A percentile compares a stretch with the other conserved stretches of the same genome.
These are phyloP conservation scores for Camelina sativa DNA, from an alignment of 345 rosid species.

Conservation along the genomic window DNA sequence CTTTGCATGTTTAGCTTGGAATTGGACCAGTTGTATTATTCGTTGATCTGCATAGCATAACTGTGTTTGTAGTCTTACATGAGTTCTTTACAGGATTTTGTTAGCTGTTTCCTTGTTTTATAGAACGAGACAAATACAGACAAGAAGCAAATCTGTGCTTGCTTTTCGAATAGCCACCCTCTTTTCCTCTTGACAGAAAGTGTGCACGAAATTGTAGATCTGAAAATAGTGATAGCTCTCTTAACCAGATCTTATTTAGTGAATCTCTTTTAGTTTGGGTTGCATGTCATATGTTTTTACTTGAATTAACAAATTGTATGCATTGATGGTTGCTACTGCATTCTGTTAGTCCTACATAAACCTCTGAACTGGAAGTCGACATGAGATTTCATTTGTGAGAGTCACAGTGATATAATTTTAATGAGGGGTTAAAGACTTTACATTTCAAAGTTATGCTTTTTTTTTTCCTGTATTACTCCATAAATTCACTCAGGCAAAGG, in stretches of 20 bases:
- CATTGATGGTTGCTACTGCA: constrained; percentile 20
- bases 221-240: constrained; percentile 19
- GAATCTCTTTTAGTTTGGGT: constrained; percentile 16
- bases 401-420: constrained; percentile 25
- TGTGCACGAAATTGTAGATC: constrained; percentile 17
- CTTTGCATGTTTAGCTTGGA: constrained; percentile 27
- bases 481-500: constrained; percentile 2
- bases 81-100: constrained; percentile 9
- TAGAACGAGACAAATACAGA: constrained; percentile 6
- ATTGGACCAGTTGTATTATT: constrained; percentile 3
- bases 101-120: constrained; percentile 17
- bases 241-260: not conserved
- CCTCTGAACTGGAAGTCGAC: constrained; percentile 13
- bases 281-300: constrained; percentile 28
- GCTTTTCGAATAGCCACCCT: constrained; percentile 10
- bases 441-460: not conserved
- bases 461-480: not conserved
- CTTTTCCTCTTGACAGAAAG: not conserved
- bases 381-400: constrained; percentile 22
- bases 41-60: constrained; percentile 3
- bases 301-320: constrained; percentile 24
- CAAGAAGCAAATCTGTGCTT: constrained; percentile 23
- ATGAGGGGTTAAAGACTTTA: constrained; percentile 22
- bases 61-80: constrained; percentile 2
- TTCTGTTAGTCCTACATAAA: constrained; percentile 15